Base-by-base conservation (phyloP, 2,329 filamentous ascomycete species). In the Colletotrichum truncatum region DNA sequence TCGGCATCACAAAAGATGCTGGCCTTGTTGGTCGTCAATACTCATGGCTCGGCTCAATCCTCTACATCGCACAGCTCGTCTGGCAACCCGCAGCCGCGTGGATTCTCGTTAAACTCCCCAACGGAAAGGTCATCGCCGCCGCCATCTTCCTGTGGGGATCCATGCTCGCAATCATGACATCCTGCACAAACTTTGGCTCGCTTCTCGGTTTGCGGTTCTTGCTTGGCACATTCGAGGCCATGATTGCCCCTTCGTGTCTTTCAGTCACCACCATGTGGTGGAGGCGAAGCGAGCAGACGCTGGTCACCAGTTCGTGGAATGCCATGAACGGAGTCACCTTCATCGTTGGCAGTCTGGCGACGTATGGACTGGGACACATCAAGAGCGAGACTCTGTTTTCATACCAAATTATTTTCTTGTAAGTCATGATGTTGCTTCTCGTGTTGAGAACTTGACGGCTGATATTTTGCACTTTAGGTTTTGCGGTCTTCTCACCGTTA, bases 231-330 rank as follows among this genome's bases (percentile, higher is more conserved):
- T 84, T 84, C 64, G 83, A 85, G 60, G 80, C 83, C 32, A 77
- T 80, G 71, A 82, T 82, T 51, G 84, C 84, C 0, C 85, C 85
- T 1, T 81, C 80, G 4, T 86, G 81, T 78, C 9, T 86, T 79
- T 81, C 83, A 3, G 78, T 87, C 3, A 87, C 84, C 1, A 83
- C 85, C 63, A 84, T 84, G 78, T 87, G 84, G 84, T 87, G 83
- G 75, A 79, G 82, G 6, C 78, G 83, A 39, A 75, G 80, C 9
- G 84, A 86, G 69, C 83, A 85, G 69, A 84, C 84, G 1, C 71
- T 85, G 18, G 74, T 84, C 9, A 79, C 82, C 4, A 80, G 78
- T 4, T 66, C 55, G 7, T 87, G 84, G 85, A 85, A 82, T 68
- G 80, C 81, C 2, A 85, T 85, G 81, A 87, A 87, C 68, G 85